Percentiles rank a stretch among this genome's conserved stretches.
Evolutionary conservation across 2,329 filamentous ascomycete genomes (phyloP).

Genomic region (Colletotrichum cordylinicola): DNA sequence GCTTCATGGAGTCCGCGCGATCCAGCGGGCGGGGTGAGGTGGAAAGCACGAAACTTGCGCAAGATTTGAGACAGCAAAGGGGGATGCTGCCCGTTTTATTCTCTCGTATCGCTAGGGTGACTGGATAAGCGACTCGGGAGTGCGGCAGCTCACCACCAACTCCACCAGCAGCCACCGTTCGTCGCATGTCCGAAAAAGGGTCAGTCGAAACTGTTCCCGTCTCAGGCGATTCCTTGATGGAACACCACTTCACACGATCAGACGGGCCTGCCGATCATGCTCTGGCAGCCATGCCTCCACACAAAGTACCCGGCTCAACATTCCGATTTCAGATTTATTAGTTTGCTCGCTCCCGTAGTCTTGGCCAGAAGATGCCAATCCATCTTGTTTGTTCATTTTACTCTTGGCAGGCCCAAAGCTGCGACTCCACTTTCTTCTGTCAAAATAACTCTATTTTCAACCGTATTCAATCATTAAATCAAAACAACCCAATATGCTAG

Average conservation of each 20-base stretch:
- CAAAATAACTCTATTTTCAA: neutral
- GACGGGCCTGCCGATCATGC: neutral
- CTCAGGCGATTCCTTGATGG: neutral
- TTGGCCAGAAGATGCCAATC: neutral
- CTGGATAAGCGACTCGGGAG: neutral
- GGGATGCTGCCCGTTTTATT: neutral
- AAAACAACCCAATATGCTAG: neutral
- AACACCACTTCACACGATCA: neutral
- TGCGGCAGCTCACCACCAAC: neutral
- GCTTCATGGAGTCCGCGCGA: neutral
- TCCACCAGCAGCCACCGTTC: neutral
- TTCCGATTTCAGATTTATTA: neutral
- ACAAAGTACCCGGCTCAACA: neutral
- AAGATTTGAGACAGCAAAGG: neutral
- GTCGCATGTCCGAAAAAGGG: neutral
- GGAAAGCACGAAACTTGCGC: neutral
- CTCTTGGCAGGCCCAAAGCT: neutral
- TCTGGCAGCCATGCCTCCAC: neutral
- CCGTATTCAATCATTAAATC: neutral
- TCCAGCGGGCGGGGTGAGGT: neutral
- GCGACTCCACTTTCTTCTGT: neutral
- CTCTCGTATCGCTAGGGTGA: neutral
- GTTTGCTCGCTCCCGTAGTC: neutral
- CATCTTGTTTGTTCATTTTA: neutral
- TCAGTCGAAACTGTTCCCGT: neutral